Conservation (phyloP, 2,329 filamentous ascomycete species). For the Macrophomina tecta region DNA sequence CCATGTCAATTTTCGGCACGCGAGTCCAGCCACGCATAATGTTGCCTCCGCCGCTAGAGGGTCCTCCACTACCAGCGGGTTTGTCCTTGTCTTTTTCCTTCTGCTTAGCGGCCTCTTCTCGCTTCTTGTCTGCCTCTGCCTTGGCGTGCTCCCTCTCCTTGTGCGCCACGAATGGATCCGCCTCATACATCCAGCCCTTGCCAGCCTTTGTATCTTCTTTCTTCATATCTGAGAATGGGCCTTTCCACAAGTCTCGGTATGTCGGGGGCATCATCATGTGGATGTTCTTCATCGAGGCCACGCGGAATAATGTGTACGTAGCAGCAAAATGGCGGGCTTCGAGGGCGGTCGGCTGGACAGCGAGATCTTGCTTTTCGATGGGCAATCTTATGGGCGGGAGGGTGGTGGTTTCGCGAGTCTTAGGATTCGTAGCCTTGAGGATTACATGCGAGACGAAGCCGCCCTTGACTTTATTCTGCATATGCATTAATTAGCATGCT, state of each 20-base stretch:
- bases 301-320: constrained; percentile 86
- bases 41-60: constrained; percentile 39
- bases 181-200: constrained; percentile 89
- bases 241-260: constrained; percentile 89
- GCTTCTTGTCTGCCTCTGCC: constrained; percentile 77
- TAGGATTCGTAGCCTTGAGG: constrained; percentile 73
- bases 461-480: constrained; percentile 68
- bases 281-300: constrained; percentile 94
- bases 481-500: constrained; percentile 31
- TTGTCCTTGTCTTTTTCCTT: constrained; percentile 63
- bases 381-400: constrained; percentile 86
- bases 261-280: constrained; percentile 92
- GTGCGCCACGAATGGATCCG: constrained; percentile 86
- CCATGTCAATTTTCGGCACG: constrained; percentile 92
- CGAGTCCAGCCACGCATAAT: constrained; percentile 78
- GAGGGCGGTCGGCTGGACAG: constrained; percentile 76
- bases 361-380: constrained; percentile 74
- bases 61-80: constrained; percentile 38
- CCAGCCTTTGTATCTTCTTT: constrained; percentile 78
- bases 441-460: constrained; percentile 84
- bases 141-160: constrained; percentile 81
- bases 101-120: constrained; percentile 66
- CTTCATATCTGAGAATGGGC: constrained; percentile 82
- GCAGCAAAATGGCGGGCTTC: constrained; percentile 95
- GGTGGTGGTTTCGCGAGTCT: constrained; percentile 77